These are phyloP conservation scores for Yamadazyma sp. DNA, from an alignment of 1,139 yeast species.

Conservation along the genomic window DNA sequence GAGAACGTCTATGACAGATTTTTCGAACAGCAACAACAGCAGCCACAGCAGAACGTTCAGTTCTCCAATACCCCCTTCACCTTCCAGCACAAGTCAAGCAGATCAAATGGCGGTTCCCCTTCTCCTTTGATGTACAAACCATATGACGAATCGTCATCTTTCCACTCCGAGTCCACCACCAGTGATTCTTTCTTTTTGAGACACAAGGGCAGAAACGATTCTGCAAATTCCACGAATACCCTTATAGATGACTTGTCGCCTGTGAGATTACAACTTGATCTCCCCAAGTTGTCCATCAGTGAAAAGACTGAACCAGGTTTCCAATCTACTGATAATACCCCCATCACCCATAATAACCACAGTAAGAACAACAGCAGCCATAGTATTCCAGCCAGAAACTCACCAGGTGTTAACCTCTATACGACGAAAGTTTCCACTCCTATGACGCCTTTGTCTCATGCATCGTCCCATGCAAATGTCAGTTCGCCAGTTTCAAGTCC, in stretches of 20 bases:
- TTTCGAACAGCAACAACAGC: neutral
- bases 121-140: neutral
- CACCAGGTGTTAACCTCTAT: neutral
- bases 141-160: conserved; percentile 19
- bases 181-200: conserved; percentile 13
- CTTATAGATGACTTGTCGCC: conserved; percentile 22
- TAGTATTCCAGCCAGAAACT: neutral
- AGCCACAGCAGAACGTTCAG: neutral
- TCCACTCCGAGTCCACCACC: conserved; percentile 24
- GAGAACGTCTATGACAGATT: neutral
- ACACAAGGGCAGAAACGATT: conserved; percentile 14
- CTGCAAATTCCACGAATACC: conserved; percentile 24
- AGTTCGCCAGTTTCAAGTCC: conserved; percentile 1
- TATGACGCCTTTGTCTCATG: neutral
- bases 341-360: neutral
- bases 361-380: neutral
- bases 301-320: conserved; percentile 15
- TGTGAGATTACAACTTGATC: conserved; percentile 11
- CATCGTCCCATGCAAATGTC: neutral
- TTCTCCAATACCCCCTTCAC: neutral
- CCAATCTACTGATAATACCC: neutral
- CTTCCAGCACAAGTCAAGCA: neutral
- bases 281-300: conserved; percentile 16
- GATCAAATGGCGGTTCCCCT: neutral
- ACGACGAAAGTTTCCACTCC: neutral